Evolutionary conservation across 306 rosid genomes (phyloP).

Genomic region (Sicyos edulis): DNA sequence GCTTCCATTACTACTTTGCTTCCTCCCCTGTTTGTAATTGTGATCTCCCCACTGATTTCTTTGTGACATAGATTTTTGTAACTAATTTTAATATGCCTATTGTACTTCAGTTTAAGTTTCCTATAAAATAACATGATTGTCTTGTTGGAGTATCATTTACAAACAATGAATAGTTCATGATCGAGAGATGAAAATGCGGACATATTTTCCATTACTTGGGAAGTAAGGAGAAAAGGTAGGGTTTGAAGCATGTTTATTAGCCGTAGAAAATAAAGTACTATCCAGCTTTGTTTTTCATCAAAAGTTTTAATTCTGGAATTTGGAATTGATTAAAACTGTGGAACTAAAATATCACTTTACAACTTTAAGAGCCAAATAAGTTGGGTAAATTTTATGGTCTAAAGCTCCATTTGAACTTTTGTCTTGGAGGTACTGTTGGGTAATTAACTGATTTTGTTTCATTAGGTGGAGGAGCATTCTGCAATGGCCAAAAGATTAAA

Average conservation of each 20-base stretch:
- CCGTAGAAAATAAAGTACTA: background rate
- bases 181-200: background rate
- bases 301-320: background rate
- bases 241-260: background rate
- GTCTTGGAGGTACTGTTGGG: constrained; percentile 10
- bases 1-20: no score
- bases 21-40: no score
- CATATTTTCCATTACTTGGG: background rate
- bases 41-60: no score
- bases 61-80: no score
- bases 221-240: background rate
- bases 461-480: constrained; percentile 87
- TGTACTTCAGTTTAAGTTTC: no score
- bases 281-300: background rate
- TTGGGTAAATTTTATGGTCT: no score
- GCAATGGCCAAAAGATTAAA: constrained; percentile 72
- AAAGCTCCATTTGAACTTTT: background rate
- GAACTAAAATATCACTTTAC: background rate
- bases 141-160: no score
- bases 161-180: background rate
- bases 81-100: no score
- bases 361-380: no score
- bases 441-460: constrained; percentile 27
- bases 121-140: no score
- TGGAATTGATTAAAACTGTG: background rate